phyloP scores from a whole-genome alignment of 768 basidiomycete genomes.

The Hypsizygus marmoreus region DNA sequence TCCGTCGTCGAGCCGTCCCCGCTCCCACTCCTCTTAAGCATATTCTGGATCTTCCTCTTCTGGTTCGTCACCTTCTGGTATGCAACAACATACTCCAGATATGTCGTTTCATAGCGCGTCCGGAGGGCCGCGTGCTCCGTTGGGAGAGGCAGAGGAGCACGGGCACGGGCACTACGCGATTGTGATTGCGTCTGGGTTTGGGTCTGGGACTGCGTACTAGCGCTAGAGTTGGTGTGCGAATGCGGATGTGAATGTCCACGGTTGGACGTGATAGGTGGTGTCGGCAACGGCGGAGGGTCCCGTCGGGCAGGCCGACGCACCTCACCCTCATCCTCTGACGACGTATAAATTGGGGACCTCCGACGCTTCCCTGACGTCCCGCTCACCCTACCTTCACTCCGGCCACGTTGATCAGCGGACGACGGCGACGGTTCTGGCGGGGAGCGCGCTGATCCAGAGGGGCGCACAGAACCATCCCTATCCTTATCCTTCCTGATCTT shows the following conservation, averaged over 20 bases:
- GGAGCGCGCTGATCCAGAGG: not conserved
- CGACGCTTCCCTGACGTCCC: slow-evolving; percentile 36
- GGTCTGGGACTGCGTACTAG: no score
- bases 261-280: slow-evolving; percentile 26
- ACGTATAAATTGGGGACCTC: slow-evolving; percentile 64
- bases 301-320: slow-evolving; percentile 23
- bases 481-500: slow-evolving; percentile 23
- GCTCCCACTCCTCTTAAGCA: slow-evolving; percentile 43
- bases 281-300: slow-evolving; percentile 19
- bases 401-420: slow-evolving; percentile 15
- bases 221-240: no score
- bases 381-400: slow-evolving; percentile 18
- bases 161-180: slow-evolving; percentile 29
- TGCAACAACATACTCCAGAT: slow-evolving; percentile 49
- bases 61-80: slow-evolving; percentile 51
- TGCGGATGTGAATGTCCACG: no score
- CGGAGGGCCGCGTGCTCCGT: slow-evolving; percentile 55
- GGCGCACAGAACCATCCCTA: slow-evolving; percentile 6
- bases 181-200: slow-evolving; percentile 11
- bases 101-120: slow-evolving; percentile 51
- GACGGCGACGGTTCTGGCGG: no score
- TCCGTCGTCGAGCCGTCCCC: slow-evolving; percentile 42
- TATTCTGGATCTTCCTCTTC: slow-evolving; percentile 52
- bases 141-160: slow-evolving; percentile 37
- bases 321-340: slow-evolving; percentile 63